These are phyloP conservation scores for Paramyrothecium roridum DNA, from an alignment of 2,329 filamentous ascomycete species.

Conservation along the genomic window DNA sequence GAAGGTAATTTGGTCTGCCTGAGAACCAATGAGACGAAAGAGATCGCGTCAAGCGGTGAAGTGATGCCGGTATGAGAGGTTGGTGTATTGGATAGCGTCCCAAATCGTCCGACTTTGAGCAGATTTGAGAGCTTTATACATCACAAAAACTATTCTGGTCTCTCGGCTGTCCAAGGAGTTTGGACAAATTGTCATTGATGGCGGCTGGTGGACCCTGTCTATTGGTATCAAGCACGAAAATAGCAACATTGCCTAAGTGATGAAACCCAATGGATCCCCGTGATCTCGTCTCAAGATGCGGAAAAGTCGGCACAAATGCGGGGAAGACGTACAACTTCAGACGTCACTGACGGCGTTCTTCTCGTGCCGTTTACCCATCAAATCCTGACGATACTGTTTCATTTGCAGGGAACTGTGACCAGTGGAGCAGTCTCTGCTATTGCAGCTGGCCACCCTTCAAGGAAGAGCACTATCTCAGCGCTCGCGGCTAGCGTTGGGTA, in stretches of 20 bases:
- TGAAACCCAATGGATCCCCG: not conserved
- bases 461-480: no score
- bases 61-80: no score
- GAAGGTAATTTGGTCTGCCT: not conserved
- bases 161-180: no score
- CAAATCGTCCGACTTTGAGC: not conserved
- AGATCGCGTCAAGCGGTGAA: conserved; percentile 3
- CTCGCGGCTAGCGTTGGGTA: not conserved
- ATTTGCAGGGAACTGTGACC: no score
- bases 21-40: conserved; percentile 1
- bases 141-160: not conserved
- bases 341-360: not conserved
- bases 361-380: not conserved
- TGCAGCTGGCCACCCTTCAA: no score
- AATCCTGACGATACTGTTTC: not conserved
- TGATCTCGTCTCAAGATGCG: not conserved
- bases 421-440: no score
- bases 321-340: not conserved
- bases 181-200: no score
- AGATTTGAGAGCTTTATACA: conserved; percentile 1
- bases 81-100: no score
- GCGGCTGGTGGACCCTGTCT: no score
- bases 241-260: not conserved
- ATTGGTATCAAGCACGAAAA: not conserved
- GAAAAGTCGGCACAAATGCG: not conserved